Conservation (phyloP, 305 asterid species). For the Fraxinus ornus region DNA sequence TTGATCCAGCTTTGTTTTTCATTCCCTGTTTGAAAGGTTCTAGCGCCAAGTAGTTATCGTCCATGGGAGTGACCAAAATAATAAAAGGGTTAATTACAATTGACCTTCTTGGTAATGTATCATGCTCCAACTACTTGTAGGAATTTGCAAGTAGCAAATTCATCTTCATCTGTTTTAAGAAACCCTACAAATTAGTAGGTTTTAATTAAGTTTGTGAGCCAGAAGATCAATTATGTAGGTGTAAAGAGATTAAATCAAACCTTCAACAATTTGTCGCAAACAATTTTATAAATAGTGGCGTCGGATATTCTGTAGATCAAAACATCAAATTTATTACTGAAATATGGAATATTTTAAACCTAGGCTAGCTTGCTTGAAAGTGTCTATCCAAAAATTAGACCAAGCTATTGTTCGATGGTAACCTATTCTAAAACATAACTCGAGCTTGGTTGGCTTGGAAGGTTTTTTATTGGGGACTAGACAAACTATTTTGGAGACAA, state of each 20-base stretch:
- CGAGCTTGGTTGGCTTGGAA: constrained; percentile 28
- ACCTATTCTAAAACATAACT: not conserved
- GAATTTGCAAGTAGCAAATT: not conserved
- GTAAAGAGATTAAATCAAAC: not conserved
- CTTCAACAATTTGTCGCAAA: not conserved
- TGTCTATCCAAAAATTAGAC: too few relatives aligned
- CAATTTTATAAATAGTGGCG: not conserved
- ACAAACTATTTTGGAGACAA: constrained; percentile 92
- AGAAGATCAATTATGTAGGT: not conserved
- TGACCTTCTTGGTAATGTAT: not conserved
- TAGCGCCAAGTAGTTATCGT: not conserved
- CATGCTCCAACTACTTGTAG: not conserved
- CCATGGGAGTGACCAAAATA: not conserved
- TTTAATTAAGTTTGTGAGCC: not conserved
- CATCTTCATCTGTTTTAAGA: not conserved
- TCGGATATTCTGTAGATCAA: not conserved
- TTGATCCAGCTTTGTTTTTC: not conserved
- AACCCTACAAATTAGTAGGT: not conserved
- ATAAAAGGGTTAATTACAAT: not conserved
- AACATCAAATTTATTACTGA: not conserved
- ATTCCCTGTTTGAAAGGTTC: not conserved
- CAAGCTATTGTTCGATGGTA: too few relatives aligned
- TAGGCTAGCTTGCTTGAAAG: too few relatives aligned
- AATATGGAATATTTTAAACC: not conserved
- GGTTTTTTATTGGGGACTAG: constrained; percentile 91